These are phyloP conservation scores for Bryoglossum gracile DNA, from an alignment of 495 filamentous ascomycete species.

Conservation along the genomic window DNA sequence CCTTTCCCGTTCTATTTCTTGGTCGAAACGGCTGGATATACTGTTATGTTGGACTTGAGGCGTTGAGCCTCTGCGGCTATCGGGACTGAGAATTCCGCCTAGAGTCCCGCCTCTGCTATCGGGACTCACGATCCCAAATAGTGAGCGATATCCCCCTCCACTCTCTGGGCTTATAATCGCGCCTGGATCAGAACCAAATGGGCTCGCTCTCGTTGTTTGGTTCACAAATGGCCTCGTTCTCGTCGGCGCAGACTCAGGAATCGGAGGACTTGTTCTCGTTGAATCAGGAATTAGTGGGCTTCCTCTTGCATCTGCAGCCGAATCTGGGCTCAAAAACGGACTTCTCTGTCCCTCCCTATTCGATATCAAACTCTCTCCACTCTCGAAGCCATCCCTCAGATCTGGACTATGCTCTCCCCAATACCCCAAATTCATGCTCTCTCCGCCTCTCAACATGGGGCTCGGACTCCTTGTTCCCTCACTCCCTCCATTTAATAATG, in stretches of 20 bases:
- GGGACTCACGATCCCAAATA: no score
- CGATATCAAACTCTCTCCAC: not conserved
- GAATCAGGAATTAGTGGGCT: not conserved
- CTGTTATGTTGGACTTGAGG: no score
- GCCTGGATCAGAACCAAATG: no score
- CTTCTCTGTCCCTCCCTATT: not conserved
- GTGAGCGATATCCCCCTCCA: no score
- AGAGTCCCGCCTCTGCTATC: no score
- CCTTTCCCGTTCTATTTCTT: not conserved
- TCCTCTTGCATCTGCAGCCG: not conserved
- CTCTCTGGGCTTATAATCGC: no score
- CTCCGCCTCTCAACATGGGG: not conserved
- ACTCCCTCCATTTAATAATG: not conserved
- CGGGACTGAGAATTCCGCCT: no score
- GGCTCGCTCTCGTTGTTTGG: no score
- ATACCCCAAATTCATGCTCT: not conserved
- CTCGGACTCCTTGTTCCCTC: not conserved
- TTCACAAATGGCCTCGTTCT: no score
- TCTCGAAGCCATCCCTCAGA: not conserved
- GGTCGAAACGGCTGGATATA: not conserved
- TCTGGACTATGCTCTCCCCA: not conserved
- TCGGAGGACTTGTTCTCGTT: no score
- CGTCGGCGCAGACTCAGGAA: no score
- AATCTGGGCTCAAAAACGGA: not conserved
- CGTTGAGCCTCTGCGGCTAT: no score